Conservation (phyloP, 768 basidiomycete genomes). For the Cyathus striatus region DNA sequence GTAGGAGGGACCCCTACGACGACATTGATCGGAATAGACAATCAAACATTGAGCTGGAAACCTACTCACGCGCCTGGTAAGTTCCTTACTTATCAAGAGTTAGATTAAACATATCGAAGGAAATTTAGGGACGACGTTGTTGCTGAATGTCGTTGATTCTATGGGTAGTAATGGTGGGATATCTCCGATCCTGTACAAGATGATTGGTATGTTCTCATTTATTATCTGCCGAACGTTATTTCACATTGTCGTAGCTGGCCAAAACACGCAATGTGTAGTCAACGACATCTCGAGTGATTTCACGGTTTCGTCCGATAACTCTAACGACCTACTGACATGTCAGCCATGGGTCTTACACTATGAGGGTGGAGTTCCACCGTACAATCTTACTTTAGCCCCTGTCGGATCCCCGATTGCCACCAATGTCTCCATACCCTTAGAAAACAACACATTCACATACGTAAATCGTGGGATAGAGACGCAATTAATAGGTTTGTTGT, state of each 20-base stretch:
- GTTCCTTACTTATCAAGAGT: too few relatives aligned
- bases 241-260: too few relatives aligned
- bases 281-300: constrained; percentile 42
- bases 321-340: too few relatives aligned
- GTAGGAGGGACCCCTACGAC: too few relatives aligned
- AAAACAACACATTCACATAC: constrained; percentile 33
- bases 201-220: constrained; percentile 15
- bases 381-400: constrained; percentile 33
- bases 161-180: constrained; percentile 37
- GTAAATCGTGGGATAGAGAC: constrained; percentile 38
- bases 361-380: too few relatives aligned
- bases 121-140: too few relatives aligned
- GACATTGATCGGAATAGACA: too few relatives aligned
- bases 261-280: constrained; percentile 27
- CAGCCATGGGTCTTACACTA: too few relatives aligned
- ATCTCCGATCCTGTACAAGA: constrained; percentile 23
- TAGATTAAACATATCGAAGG: too few relatives aligned
- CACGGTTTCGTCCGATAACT: constrained; percentile 32
- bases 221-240: background rate
- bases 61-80: too few relatives aligned
- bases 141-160: constrained; percentile 19
- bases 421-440: constrained; percentile 32
- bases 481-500: too few relatives aligned
- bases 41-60: too few relatives aligned
- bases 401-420: constrained; percentile 31